These are phyloP conservation scores for Spathaspora hagerdaliae DNA, from an alignment of 805 yeast species.

Conservation along the genomic window DNA sequence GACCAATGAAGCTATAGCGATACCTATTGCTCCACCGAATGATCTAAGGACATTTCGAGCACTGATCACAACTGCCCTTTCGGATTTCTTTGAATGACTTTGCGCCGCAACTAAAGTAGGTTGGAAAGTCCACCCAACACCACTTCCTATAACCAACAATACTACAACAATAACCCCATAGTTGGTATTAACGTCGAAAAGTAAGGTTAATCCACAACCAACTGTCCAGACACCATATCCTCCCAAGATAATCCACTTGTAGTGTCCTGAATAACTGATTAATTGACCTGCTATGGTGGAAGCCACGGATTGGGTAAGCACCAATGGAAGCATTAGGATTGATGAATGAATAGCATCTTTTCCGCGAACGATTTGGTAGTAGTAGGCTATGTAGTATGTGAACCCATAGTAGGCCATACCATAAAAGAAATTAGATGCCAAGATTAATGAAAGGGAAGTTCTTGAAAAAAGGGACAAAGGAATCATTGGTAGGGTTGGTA, in stretches of 20 bases:
- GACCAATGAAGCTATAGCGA: constrained; percentile 43
- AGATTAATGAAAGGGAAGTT: constrained; percentile 32
- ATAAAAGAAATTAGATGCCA: constrained; percentile 30
- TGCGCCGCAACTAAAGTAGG: constrained; percentile 35
- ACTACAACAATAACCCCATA: constrained; percentile 26
- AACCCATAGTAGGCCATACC: constrained; percentile 27
- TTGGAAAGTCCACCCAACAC: constrained; percentile 37
- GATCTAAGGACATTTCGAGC: constrained; percentile 54
- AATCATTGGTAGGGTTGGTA: constrained; percentile 45
- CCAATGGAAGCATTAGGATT: constrained; percentile 29
- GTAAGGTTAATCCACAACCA: constrained; percentile 41
- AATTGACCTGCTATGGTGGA: constrained; percentile 30
- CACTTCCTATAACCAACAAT: constrained; percentile 29
- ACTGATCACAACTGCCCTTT: constrained; percentile 56
- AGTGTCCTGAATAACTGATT: constrained; percentile 25
- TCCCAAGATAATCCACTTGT: constrained; percentile 23
- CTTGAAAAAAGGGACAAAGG: constrained; percentile 37
- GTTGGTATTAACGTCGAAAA: constrained; percentile 20
- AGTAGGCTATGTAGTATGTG: constrained; percentile 29
- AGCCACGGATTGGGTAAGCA: constrained; percentile 28
- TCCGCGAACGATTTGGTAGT: constrained; percentile 20
- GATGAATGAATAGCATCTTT: constrained; percentile 33
- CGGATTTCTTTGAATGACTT: constrained; percentile 47
- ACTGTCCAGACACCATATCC: constrained; percentile 30
- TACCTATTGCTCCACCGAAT: constrained; percentile 60